Evolutionary conservation across 73 alveolate species (phyloP), one percentile per base, ranked within the genome.

Genomic region (Durusdinium trenchii): DNA sequence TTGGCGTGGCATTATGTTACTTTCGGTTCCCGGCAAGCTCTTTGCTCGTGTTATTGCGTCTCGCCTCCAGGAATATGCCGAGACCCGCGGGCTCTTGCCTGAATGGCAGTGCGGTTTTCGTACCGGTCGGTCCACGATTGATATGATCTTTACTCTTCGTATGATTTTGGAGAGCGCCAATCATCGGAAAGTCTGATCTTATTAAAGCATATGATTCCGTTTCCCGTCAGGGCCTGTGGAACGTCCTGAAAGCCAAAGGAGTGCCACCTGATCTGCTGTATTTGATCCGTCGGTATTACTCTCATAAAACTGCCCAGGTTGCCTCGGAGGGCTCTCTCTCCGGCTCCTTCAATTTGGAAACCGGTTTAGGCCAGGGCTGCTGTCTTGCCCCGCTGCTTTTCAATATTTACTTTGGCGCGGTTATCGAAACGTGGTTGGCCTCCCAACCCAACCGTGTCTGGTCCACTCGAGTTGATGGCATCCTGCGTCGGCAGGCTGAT

Each of bases 311-410:
- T 0, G 47, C 50, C 43, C 36, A 30, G 46, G 47, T 82, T 12
- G n/a, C 84, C 20, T 38, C 84, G 23, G 93, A 83, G 40, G 93
- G 93, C 0, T 46, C 20, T 0, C 73, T 83, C 38, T 47, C 93
- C 30, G 47, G 23, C 0, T 46, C 23, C 1, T 82, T 82, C 16
- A 30, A 26, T 1, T 38, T 83, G 0, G 18, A 16, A 0, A 83
- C 93, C 45, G 93, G 79, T 10, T 51, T 85, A 45, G 94, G 94
- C 0, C 94, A 85, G 35, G 94, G 94, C 12, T 85, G 94, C 40
- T 85, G 94, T n/a, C 20, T 83, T 10, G 93, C 93, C 0, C 93
- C 93, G 12, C 51, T 83, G 38, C n/a, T 83, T 47, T 83, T 83
- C 48, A 48, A 48, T 18, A 50, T 83, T 6, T 83, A 32, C 50